Evolutionary conservation across 345 rosid genomes (phyloP).

Genomic region (Iberis pinnata): DNA sequence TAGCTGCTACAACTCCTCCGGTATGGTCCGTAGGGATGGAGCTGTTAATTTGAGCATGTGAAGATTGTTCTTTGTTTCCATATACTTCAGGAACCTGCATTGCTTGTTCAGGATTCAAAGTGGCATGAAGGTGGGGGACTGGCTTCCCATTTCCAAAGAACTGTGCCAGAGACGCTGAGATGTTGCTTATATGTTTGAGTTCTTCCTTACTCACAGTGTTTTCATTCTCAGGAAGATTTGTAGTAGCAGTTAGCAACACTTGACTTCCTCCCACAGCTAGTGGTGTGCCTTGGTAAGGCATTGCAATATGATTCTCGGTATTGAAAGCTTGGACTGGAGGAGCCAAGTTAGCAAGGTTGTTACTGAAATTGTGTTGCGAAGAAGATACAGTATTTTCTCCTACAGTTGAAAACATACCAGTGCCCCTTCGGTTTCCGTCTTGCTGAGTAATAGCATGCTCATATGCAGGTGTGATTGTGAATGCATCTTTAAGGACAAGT

Average conservation of each 20-base stretch:
- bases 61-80: constrained; percentile 33
- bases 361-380: constrained; percentile 20
- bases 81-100: constrained; percentile 34
- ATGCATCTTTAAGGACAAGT: constrained; percentile 16
- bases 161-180: constrained; percentile 74
- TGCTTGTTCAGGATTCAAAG: constrained; percentile 41
- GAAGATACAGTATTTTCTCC: constrained; percentile 11
- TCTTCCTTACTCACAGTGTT: constrained; percentile 48
- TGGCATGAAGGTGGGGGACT: constrained; percentile 53
- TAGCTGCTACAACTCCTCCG: constrained; percentile 16
- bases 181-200: constrained; percentile 47
- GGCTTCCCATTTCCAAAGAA: constrained; percentile 66
- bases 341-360: constrained; percentile 27
- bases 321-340: constrained; percentile 29
- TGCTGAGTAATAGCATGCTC: constrained; percentile 26
- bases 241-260: constrained; percentile 19
- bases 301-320: constrained; percentile 25
- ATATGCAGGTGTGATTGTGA: constrained; percentile 21
- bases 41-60: constrained; percentile 40
- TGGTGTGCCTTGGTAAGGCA: constrained; percentile 30
- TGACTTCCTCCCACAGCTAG: constrained; percentile 44
- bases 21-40: constrained; percentile 40
- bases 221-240: constrained; percentile 39
- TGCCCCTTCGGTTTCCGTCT: constrained; percentile 20
- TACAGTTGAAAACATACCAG: constrained; percentile 27